Evolutionary conservation across 805 yeast species (phyloP), one percentile per base, ranked within the genome.

Genomic region (Barnettozyma populi): DNA sequence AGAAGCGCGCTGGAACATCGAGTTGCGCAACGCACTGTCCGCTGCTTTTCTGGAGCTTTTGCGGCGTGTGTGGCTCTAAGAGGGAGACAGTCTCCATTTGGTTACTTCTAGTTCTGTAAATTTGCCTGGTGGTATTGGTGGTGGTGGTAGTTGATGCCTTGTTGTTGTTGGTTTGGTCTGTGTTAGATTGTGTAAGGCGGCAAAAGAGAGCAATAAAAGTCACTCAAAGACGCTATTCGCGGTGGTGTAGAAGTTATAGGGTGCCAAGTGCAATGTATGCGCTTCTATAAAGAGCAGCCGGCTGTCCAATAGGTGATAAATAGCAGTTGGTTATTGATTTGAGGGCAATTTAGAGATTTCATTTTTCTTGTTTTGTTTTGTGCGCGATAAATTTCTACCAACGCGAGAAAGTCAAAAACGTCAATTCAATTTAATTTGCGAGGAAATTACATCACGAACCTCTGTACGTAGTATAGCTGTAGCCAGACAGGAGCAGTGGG

Each of bases 401-500:
- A 23, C 5, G 25, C 8, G 8, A 23, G 25, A 23, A 5, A 23
- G 25, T 6, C 21, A 18, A 21, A 25, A 19, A 29, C 11, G 19
- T 7, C 2, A 5, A 16, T 4, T 11, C 37, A 41, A 10, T 19
- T 23, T 8, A 14, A 41, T 41, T 10, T 7, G 6, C 27, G 9
- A 25, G 16, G 4, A 23, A 14, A 40, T 3, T 6, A 10, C 24
- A 24, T 34, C 27, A 55, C 34, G 59, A 54, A 2, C 98, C 98
- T 48, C 97, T 76, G 69, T 90, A 90, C 0, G 97, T 90, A 6
- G 95, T 80, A 68, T 90, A 90, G 31, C 96, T 84, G 67, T 84
- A 88, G 61, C 88, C 88, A 39, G 96, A 82, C 49, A 90, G 70
- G 46, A 90, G 73, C 52, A 90, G 68, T 0, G 98, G 98, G 46